Evolutionary conservation across 2,329 filamentous ascomycete genomes (phyloP).

Genomic region (Aspergillus fischeri): DNA sequence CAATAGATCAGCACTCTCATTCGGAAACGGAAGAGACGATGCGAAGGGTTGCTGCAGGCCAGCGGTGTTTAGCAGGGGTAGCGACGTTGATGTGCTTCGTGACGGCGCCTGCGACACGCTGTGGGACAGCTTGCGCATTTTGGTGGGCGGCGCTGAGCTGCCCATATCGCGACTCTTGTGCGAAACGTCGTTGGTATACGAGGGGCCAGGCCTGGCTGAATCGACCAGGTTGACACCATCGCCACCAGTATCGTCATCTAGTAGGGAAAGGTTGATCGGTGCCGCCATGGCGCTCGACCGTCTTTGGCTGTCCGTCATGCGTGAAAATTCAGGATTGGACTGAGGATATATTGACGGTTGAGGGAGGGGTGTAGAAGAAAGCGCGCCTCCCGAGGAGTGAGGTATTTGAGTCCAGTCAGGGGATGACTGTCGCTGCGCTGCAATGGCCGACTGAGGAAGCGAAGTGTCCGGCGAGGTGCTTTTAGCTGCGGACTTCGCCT

Average conservation of each 20-base stretch:
- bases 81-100: slow-evolving; percentile 27
- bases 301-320: slow-evolving; percentile 36
- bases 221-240: slow-evolving; percentile 30
- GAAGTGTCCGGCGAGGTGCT: slow-evolving; percentile 35
- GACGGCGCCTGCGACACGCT: slow-evolving; percentile 24
- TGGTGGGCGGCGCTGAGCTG: slow-evolving; percentile 32
- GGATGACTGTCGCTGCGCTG: slow-evolving; percentile 24
- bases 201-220: slow-evolving; percentile 13
- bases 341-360: slow-evolving; percentile 44
- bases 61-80: slow-evolving; percentile 30
- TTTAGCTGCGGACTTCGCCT: slow-evolving; percentile 26
- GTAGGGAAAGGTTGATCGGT: slow-evolving; percentile 53
- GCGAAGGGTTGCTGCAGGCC: slow-evolving; percentile 48
- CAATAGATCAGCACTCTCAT: slow-evolving; percentile 73
- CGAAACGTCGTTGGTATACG: slow-evolving; percentile 23
- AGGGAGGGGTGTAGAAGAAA: slow-evolving; percentile 17
- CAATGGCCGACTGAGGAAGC: slow-evolving; percentile 23
- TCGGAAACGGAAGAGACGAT: slow-evolving; percentile 47
- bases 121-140: slow-evolving; percentile 37
- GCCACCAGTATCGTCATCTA: slow-evolving; percentile 54
- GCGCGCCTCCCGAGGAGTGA: slow-evolving; percentile 17
- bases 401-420: slow-evolving; percentile 37
- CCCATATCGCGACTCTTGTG: slow-evolving; percentile 27
- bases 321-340: slow-evolving; percentile 51
- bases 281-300: slow-evolving; percentile 34